These are phyloP conservation scores for Neurospora sp. DNA, from an alignment of 495 filamentous ascomycete genomes.

Conservation along the genomic window DNA sequence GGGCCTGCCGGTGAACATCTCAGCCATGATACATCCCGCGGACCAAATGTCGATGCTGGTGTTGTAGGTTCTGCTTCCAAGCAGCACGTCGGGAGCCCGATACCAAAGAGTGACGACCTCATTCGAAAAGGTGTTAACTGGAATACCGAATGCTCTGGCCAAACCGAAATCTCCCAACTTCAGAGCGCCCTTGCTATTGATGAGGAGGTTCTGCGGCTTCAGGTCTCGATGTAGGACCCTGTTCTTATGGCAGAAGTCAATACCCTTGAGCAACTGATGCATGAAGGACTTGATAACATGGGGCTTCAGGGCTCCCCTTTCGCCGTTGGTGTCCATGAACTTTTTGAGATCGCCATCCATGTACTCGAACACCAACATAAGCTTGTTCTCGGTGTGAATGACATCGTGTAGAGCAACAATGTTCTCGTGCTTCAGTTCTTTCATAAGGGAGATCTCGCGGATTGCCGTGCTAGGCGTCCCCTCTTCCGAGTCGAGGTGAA, in stretches of 20 bases:
- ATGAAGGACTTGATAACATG: conserved; percentile 93
- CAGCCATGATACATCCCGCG: conserved; percentile 96
- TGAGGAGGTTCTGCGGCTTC: conserved; percentile 91
- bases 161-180: conserved; percentile 95
- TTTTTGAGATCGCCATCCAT: conserved; percentile 99
- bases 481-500: conserved; percentile 97
- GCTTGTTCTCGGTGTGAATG: conserved; percentile 98
- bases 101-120: conserved; percentile 98
- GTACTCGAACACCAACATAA: conserved; percentile 98
- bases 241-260: conserved; percentile 95
- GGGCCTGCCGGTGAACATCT: conserved; percentile 91
- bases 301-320: conserved; percentile 73
- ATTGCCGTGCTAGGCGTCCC: conserved; percentile 97
- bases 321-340: conserved; percentile 90
- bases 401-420: conserved; percentile 97
- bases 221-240: conserved; percentile 91
- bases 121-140: conserved; percentile 96
- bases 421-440: conserved; percentile 96
- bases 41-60: conserved; percentile 98
- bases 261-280: conserved; percentile 87
- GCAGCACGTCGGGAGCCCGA: conserved; percentile 83
- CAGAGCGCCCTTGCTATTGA: conserved; percentile 81
- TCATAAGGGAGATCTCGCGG: conserved; percentile 97
- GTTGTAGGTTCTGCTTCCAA: conserved; percentile 87
- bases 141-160: conserved; percentile 88